These are phyloP conservation scores for Botrytis medusae DNA, from an alignment of 2,329 filamentous ascomycete genomes.

Conservation along the genomic window DNA sequence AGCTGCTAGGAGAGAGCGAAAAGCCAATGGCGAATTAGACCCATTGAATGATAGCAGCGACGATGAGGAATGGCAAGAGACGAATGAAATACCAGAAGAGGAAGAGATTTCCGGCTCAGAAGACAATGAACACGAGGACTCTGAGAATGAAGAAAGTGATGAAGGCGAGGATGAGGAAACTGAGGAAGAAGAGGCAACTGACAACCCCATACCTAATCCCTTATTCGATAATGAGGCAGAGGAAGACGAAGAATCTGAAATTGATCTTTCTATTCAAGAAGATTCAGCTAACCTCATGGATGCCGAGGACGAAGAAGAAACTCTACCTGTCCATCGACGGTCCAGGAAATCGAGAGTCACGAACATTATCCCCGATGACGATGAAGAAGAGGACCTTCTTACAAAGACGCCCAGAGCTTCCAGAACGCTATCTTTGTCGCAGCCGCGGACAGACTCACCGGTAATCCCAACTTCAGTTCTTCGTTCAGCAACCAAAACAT, in stretches of 20 bases:
- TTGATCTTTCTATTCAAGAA: constrained; percentile 38
- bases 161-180: constrained; percentile 27
- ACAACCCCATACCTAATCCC: constrained; percentile 33
- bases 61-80: constrained; percentile 54
- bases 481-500: constrained; percentile 67
- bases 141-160: constrained; percentile 40
- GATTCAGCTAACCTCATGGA: constrained; percentile 33
- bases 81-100: constrained; percentile 44
- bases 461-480: constrained; percentile 60
- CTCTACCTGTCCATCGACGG: constrained; percentile 25
- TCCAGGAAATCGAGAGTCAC: constrained; percentile 31
- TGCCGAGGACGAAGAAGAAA: constrained; percentile 37
- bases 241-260: constrained; percentile 42
- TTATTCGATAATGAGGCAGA: constrained; percentile 40
- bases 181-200: constrained; percentile 50
- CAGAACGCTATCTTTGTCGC: constrained; percentile 36
- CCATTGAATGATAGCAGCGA: constrained; percentile 53
- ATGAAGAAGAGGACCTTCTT: constrained; percentile 44
- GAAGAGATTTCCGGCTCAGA: constrained; percentile 44
- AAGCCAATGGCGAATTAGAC: constrained; percentile 46
- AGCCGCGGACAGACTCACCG: constrained; percentile 48
- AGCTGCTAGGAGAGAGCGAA: constrained; percentile 64
- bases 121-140: constrained; percentile 43
- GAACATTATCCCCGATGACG: constrained; percentile 44
- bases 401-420: constrained; percentile 29